phyloP scores from a whole-genome alignment of 805 yeast genomes.

The Monosporozyma aerobia region DNA sequence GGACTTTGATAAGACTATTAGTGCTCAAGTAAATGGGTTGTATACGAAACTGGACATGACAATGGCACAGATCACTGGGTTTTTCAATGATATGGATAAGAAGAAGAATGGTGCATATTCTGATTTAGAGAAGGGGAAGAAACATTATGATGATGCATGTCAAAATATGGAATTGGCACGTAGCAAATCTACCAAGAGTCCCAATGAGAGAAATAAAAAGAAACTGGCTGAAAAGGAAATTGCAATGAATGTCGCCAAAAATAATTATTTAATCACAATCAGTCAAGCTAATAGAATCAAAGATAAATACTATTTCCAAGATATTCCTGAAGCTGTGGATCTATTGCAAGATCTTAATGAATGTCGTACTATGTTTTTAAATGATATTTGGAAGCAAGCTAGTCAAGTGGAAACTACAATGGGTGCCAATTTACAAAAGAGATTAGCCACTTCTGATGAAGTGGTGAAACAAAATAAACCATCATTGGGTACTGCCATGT shows the following conservation, averaged over 20 bases:
- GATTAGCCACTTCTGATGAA: constrained; percentile 41
- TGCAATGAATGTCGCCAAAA: constrained; percentile 86
- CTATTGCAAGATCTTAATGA: constrained; percentile 78
- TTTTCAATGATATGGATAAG: constrained; percentile 48
- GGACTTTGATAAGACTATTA: constrained; percentile 51
- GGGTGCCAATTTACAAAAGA: constrained; percentile 34
- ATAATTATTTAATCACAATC: constrained; percentile 69
- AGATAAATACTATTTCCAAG: constrained; percentile 89
- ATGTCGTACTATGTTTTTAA: constrained; percentile 60
- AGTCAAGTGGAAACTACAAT: constrained; percentile 49
- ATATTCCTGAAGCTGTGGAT: constrained; percentile 83
- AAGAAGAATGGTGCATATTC: constrained; percentile 29
- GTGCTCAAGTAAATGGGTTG: constrained; percentile 49
- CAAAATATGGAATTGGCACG: constrained; percentile 72
- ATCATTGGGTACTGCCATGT: constrained; percentile 76
- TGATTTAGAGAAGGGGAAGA: constrained; percentile 39
- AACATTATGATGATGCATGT: constrained; percentile 74
- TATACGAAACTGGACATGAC: constrained; percentile 46
- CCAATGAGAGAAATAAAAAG: constrained; percentile 38
- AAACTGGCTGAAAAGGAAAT: constrained; percentile 52
- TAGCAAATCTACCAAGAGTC: constrained; percentile 56
- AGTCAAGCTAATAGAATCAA: constrained; percentile 82
- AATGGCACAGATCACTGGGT: constrained; percentile 44
- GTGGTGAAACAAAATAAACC: constrained; percentile 66
- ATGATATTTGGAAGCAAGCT: constrained; percentile 58